Base-by-base conservation (phyloP, 495 filamentous ascomycete species). In the Penicillium parvum region DNA sequence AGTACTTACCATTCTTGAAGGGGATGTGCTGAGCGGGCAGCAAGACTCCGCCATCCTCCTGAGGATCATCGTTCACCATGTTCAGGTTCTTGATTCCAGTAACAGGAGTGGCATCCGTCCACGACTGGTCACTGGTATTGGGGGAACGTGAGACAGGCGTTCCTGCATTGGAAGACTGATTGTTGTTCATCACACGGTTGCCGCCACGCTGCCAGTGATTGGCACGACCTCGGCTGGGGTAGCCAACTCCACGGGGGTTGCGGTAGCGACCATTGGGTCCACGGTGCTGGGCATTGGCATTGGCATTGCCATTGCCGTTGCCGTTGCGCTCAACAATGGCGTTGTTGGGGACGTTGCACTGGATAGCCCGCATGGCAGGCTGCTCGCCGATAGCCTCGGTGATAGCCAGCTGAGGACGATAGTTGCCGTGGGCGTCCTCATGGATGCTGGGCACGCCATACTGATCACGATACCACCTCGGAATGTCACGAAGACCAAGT, bases 401-500 rank as follows among this genome's bases (percentile, higher is more conserved):
- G n/a, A 30, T 4, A 30, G n/a, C 9, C 8, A 15, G 8, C n/a
- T 46, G 52, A 32, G 41, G 22, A 21, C 51, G 55, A n/a, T 28
- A 29, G 19, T 50, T 40, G 17, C 53, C 21, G 14, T 34, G 18
- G 35, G 4, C 51, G 14, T 37, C 46, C 12, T 45, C 43, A 3
- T 60, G n/a, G 1, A 68, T 41, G 37, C 65, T 70, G 0, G 57
- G 18, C 0, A 77, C 43, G 7, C 45, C 44, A 43, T 61, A 52
- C 58, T 69, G 66, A 22, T 80, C 74, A 32, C 65, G 63, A 47
- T 69, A 81, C 81, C 79, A 85, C 8, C 58, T 55, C 20, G 81
- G 80, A 23, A 77, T 68, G 25, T 67, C 61, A 7, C 64, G 60
- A 23, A 83, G 68, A 2, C 89, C 89, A 8, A 91, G 71, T 22